A percentile compares a stretch with the other conserved stretches of the same genome.
Evolutionary conservation across 2,329 filamentous ascomycete species (phyloP).

Genomic region (Talaromyces rugulosus): DNA sequence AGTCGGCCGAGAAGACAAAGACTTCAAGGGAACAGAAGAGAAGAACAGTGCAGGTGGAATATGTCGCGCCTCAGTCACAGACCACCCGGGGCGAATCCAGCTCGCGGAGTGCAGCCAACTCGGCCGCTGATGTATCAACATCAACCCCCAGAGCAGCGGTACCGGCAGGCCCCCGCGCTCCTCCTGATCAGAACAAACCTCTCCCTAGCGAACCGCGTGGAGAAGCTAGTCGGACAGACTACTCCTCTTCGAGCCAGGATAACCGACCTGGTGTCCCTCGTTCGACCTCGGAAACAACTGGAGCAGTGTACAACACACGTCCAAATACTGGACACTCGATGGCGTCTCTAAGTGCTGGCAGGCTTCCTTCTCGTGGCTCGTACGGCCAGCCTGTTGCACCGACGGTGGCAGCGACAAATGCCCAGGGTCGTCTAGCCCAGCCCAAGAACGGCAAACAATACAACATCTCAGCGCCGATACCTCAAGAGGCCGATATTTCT

Average conservation of each 20-base stretch:
- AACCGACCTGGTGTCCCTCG: conserved; percentile 49
- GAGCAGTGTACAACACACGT: conserved; percentile 51
- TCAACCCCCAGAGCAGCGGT: conserved; percentile 6
- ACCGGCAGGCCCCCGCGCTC: conserved; percentile 3
- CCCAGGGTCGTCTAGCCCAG: conserved; percentile 84
- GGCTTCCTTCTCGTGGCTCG: conserved; percentile 70
- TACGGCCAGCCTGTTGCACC: conserved; percentile 88
- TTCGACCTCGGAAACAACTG: conserved; percentile 55
- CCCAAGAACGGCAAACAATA: conserved; percentile 64
- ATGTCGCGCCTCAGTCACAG: conserved; percentile 84
- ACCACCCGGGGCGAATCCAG: conserved; percentile 65
- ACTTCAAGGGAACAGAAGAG: conserved; percentile 77
- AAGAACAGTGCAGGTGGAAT: conserved; percentile 94
- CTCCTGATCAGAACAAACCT: conserved; percentile 36
- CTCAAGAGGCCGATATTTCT: conserved; percentile 51
- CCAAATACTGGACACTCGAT: conserved; percentile 81
- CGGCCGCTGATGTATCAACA: conserved; percentile 17
- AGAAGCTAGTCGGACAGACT: conserved; percentile 14
- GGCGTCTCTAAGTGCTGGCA: conserved; percentile 55
- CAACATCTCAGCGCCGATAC: conserved; percentile 64
- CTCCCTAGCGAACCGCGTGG: conserved; percentile 24
- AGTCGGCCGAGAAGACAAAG: conserved; percentile 47
- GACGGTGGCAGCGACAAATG: conserved; percentile 81
- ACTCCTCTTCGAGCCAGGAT: conserved; percentile 22
- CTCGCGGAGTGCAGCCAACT: conserved; percentile 8